Conservation (phyloP, 768 basidiomycete species). For the Podaxis sp. region DNA sequence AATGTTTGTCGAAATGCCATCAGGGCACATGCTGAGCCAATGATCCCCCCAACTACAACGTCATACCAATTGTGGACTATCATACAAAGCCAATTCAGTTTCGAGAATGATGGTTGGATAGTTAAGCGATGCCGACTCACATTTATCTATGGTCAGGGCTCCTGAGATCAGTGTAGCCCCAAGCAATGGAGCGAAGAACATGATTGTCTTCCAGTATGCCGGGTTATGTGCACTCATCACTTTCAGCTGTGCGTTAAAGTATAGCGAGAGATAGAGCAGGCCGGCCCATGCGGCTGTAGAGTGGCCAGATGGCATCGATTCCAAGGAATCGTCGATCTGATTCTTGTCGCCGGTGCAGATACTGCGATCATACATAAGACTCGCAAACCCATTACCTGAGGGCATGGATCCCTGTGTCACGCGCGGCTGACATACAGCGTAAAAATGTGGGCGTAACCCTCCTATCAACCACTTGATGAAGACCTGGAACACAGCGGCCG, state of each 20-base stretch:
- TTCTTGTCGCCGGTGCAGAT: constrained; percentile 55
- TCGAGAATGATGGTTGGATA: neutral
- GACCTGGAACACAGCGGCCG: constrained; percentile 34
- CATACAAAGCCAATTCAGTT: constrained; percentile 17
- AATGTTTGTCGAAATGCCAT: constrained; percentile 54
- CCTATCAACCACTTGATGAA: constrained; percentile 54
- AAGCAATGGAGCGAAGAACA: constrained; percentile 51
- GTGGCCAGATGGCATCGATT: constrained; percentile 55
- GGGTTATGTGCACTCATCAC: constrained; percentile 56
- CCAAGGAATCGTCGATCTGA: constrained; percentile 51
- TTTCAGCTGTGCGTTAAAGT: constrained; percentile 55
- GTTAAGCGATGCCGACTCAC: constrained; percentile 23
- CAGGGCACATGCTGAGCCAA: constrained; percentile 42
- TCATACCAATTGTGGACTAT: constrained; percentile 56
- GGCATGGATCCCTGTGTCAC: constrained; percentile 24
- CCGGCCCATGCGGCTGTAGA: constrained; percentile 56
- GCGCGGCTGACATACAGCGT: constrained; percentile 46
- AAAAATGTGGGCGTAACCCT: constrained; percentile 48
- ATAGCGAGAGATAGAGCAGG: constrained; percentile 40
- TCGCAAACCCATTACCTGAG: constrained; percentile 41
- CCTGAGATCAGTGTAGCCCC: constrained; percentile 54
- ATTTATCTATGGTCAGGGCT: constrained; percentile 53
- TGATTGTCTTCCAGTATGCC: constrained; percentile 60
- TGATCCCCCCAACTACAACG: constrained; percentile 46
- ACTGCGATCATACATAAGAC: constrained; percentile 45